phyloP scores from a whole-genome alignment of 164 flowering plant genomes.

The Kalanchoe fedtschenkoi region DNA sequence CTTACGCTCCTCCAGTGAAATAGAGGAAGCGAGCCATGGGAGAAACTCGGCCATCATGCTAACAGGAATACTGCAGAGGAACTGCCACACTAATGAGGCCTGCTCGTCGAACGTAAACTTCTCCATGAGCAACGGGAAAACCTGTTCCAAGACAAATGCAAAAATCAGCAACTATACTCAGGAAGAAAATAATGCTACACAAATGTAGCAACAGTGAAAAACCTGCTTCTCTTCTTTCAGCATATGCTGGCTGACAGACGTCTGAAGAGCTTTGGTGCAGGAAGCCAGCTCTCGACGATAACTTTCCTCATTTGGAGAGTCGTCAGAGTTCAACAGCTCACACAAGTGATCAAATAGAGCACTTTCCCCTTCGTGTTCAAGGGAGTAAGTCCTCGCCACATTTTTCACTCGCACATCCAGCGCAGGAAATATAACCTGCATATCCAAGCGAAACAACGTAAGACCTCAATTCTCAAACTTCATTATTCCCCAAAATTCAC shows the following conservation, averaged over 20 bases:
- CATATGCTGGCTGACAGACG: constrained; percentile 88
- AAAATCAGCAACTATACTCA: neutral
- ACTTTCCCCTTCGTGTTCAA: constrained; percentile 87
- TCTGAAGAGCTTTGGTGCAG: constrained; percentile 72
- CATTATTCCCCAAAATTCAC: no score
- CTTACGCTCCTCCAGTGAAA: constrained; percentile 64
- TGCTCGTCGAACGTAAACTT: constrained; percentile 90
- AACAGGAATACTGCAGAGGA: constrained; percentile 88
- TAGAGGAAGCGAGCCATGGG: constrained; percentile 84
- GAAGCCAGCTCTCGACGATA: constrained; percentile 74
- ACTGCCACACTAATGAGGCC: constrained; percentile 91
- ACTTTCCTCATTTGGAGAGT: constrained; percentile 46
- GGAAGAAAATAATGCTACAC: neutral
- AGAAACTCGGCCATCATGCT: constrained; percentile 94
- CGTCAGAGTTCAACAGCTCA: constrained; percentile 42
- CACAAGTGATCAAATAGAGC: constrained; percentile 73
- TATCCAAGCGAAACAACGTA: neutral
- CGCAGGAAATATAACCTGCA: constrained; percentile 93
- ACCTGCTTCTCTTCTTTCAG: constrained; percentile 98
- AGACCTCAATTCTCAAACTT: no score
- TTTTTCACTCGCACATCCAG: constrained; percentile 90
- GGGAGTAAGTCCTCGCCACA: constrained; percentile 81
- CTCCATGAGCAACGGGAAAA: constrained; percentile 76
- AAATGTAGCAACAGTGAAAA: neutral
- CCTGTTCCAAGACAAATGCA: constrained; percentile 30